phyloP scores from a whole-genome alignment of 148 eudicot species.

The Rhododendron mucronatum region DNA sequence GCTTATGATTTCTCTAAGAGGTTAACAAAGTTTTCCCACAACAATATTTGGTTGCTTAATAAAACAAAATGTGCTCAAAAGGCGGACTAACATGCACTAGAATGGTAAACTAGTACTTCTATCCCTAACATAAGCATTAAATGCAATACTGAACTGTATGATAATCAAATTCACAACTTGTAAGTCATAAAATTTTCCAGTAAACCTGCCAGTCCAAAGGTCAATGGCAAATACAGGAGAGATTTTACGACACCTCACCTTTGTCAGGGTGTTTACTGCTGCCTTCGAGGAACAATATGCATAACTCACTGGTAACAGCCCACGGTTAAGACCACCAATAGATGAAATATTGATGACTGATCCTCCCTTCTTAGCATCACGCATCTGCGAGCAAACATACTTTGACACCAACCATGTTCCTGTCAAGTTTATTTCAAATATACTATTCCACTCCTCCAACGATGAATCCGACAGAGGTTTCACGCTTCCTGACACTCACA shows the following conservation, averaged over 20 bases:
- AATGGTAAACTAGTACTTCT: not conserved
- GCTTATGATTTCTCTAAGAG: not conserved
- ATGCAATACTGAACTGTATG: not conserved
- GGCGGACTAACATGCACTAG: not conserved
- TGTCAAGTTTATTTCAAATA: constrained; percentile 27
- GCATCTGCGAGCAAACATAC: constrained; percentile 32
- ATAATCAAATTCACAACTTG: not conserved
- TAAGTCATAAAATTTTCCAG: not conserved
- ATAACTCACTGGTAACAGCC: constrained; percentile 24
- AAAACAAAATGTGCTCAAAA: not conserved
- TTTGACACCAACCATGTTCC: constrained; percentile 48
- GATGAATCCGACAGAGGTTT: constrained; percentile 24
- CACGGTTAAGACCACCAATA: constrained; percentile 38
- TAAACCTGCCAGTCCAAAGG: not conserved
- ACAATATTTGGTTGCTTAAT: no score
- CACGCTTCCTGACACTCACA: constrained; percentile 19
- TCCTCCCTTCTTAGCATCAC: constrained; percentile 31
- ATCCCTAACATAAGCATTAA: not conserved
- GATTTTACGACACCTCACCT: constrained; percentile 20
- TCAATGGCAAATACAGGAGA: not conserved
- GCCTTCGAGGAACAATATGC: constrained; percentile 39
- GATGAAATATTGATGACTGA: constrained; percentile 43
- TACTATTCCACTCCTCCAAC: constrained; percentile 34
- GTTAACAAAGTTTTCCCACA: not conserved
- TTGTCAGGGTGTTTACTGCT: constrained; percentile 33